Conservation (phyloP, 805 yeast genomes). For the Candida namnaoensis region DNA sequence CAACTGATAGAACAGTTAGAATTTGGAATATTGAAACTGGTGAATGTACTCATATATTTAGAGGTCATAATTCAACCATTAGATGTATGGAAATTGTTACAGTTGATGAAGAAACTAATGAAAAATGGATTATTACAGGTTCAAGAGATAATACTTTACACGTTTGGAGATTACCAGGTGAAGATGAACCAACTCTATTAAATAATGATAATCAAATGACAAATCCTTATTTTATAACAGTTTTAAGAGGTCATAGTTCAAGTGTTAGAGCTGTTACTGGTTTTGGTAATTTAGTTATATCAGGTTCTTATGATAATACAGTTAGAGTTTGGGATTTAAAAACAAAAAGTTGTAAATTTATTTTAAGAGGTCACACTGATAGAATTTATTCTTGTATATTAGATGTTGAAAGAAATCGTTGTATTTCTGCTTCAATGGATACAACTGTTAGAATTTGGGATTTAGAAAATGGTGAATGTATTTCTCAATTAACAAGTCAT, state of each 20-base stretch:
- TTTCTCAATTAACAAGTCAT: conserved; percentile 76
- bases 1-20: conserved; percentile 90
- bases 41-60: conserved; percentile 81
- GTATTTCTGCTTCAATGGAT: conserved; percentile 90
- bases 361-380: conserved; percentile 77
- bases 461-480: conserved; percentile 60
- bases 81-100: conserved; percentile 80
- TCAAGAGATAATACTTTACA: conserved; percentile 80
- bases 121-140: conserved; percentile 76
- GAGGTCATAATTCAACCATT: conserved; percentile 90
- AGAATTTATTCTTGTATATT: conserved; percentile 84
- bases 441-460: conserved; percentile 88
- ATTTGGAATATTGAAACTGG: conserved; percentile 88
- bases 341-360: conserved; percentile 63
- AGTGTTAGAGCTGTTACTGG: conserved; percentile 87
- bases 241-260: conserved; percentile 67
- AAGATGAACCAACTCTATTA: conserved; percentile 10
- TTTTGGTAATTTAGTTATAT: conserved; percentile 70
- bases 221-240: conserved; percentile 58
- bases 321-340: conserved; percentile 89
- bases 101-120: conserved; percentile 49
- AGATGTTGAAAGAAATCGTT: conserved; percentile 66
- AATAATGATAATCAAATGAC: neutral
- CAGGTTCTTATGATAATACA: conserved; percentile 87
- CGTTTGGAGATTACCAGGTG: conserved; percentile 72